Conservation (phyloP, 345 rosid species). For the Balakata baccata region DNA sequence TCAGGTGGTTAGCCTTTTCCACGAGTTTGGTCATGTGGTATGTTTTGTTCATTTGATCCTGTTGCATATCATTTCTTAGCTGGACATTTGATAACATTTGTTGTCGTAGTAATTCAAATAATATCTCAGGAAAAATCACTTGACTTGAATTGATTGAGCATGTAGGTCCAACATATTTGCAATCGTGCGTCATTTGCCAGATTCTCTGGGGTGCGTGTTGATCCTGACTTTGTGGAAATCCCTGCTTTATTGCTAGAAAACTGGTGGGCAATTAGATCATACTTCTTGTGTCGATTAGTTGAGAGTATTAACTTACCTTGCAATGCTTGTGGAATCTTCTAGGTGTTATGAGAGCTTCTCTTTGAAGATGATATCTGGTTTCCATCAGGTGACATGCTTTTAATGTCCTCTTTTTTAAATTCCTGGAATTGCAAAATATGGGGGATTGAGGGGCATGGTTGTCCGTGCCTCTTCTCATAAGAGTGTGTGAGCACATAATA, state of each 20-base stretch:
- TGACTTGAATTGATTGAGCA: slow-evolving; percentile 19
- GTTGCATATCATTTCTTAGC: slow-evolving; percentile 12
- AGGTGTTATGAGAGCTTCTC: slow-evolving; percentile 93
- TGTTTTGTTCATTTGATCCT: slow-evolving; percentile 25
- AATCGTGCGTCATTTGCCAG: slow-evolving; percentile 82
- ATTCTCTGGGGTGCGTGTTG: slow-evolving; percentile 81
- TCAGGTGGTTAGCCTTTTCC: slow-evolving; percentile 86
- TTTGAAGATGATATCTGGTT: slow-evolving; percentile 88
- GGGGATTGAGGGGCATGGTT: not conserved
- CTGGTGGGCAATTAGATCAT: slow-evolving; percentile 43
- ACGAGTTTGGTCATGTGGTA: slow-evolving; percentile 98
- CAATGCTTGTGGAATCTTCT: slow-evolving; percentile 27
- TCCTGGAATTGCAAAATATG: not conserved
- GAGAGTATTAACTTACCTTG: slow-evolving; percentile 5
- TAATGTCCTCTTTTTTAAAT: slow-evolving; percentile 1
- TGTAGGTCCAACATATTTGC: slow-evolving; percentile 87
- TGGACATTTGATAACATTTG: not conserved
- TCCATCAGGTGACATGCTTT: slow-evolving; percentile 64
- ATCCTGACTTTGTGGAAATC: slow-evolving; percentile 91
- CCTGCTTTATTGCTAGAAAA: slow-evolving; percentile 79
- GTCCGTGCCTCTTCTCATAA: not conserved
- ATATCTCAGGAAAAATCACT: not conserved
- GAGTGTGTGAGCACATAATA: not conserved
- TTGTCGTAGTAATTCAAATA: not conserved
- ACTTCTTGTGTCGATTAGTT: slow-evolving; percentile 7